Conservation (phyloP, 2,329 filamentous ascomycete species). For the Calonectria ilicicola region DNA sequence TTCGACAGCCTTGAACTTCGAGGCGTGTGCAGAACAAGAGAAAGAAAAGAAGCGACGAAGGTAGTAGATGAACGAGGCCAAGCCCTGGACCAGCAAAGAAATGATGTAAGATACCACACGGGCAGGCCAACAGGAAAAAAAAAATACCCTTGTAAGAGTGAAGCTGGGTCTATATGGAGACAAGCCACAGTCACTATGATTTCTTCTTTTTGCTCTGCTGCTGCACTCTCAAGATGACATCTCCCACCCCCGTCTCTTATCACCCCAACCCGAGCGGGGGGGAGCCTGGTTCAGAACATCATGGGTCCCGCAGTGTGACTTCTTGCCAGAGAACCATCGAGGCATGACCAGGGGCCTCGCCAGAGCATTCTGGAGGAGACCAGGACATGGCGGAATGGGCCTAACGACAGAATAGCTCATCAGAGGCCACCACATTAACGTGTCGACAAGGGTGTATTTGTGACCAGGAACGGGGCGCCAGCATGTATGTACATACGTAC, state of each 20-base stretch:
- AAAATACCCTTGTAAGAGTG: conserved; percentile 36
- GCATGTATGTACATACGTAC: conserved; percentile 26
- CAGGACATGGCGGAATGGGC: conserved; percentile 30
- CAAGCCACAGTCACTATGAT: conserved; percentile 41
- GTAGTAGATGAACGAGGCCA: conserved; percentile 33
- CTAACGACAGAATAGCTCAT: conserved; percentile 32
- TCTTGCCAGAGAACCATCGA: conserved; percentile 25
- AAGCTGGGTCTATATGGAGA: conserved; percentile 35
- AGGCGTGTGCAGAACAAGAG: conserved; percentile 30
- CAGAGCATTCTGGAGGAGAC: conserved; percentile 33
- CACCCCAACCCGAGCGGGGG: conserved; percentile 40
- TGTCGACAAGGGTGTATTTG: conserved; percentile 34
- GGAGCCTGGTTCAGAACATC: conserved; percentile 25
- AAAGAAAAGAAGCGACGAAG: conserved; percentile 30
- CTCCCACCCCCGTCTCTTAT: conserved; percentile 39
- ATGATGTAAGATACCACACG: conserved; percentile 42
- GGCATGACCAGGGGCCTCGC: conserved; percentile 28
- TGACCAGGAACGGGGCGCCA: conserved; percentile 34
- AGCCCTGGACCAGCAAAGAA: conserved; percentile 29
- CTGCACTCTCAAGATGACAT: conserved; percentile 34
- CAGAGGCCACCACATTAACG: conserved; percentile 35
- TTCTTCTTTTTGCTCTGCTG: conserved; percentile 37
- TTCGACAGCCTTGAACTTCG: conserved; percentile 28
- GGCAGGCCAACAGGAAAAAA: conserved; percentile 39
- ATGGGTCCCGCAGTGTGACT: conserved; percentile 32